phyloP scores from a whole-genome alignment of 306 rosid species.

The Quercus gilva region DNA sequence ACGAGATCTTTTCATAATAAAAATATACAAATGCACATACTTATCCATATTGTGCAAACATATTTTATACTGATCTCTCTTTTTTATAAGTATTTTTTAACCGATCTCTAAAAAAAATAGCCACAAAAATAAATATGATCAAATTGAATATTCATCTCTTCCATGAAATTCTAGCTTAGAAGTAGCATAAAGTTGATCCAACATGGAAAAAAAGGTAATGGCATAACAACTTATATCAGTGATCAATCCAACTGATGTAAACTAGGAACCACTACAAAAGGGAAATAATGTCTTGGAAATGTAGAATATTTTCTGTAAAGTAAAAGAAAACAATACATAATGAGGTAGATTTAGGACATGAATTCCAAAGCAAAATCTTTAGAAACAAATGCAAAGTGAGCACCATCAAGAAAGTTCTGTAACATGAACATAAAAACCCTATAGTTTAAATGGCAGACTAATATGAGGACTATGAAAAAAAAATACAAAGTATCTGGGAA shows the following conservation, averaged over 20 bases:
- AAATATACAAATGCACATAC: background rate
- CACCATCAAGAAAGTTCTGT: background rate
- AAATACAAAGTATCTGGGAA: no score
- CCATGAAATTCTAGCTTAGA: background rate
- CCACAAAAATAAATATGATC: background rate
- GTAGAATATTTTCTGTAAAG: background rate
- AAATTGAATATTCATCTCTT: background rate
- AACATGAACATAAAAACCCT: background rate
- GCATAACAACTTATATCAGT: background rate
- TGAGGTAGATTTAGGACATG: background rate
- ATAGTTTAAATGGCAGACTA: background rate
- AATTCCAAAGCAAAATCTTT: background rate
- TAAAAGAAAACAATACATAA: background rate
- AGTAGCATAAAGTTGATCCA: background rate
- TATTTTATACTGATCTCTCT: background rate
- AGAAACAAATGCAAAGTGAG: background rate
- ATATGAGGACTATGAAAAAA: background rate
- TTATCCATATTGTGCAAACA: background rate
- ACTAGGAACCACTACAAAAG: background rate
- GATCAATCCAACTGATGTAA: background rate
- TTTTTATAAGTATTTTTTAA: no score
- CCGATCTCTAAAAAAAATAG: background rate
- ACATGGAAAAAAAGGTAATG: background rate
- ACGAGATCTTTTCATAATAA: background rate
- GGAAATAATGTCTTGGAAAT: background rate